Base-by-base conservation (phyloP, 2,329 filamentous ascomycete species). In the Neoarthrinium moseri region DNA sequence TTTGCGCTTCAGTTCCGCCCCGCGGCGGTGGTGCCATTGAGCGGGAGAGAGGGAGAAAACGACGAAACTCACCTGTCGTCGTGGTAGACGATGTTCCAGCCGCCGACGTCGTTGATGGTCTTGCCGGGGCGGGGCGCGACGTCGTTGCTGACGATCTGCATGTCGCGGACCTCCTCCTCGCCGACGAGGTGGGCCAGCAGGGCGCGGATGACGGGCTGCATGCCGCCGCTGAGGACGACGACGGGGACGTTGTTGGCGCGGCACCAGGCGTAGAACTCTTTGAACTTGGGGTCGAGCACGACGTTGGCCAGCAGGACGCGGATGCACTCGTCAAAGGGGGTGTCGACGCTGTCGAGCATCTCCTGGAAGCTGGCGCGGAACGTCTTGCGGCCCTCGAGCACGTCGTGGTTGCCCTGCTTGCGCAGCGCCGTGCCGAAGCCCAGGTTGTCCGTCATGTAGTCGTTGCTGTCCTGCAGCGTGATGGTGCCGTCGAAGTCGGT, bases 401-500 rank as follows among this genome's bases (percentile, higher is more conserved):
- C 87, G 56, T 88, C 87, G 52, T 80, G 69, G 71, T 95, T 96
- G 54, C 83, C 81, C 63, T 84, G 70, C 46, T 78, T 78, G 52
- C 94, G 89, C 56, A 82, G 80, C 51, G 80, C 82, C 22, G 68
- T 62, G 41, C 94, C 94, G 63, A 86, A 96, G 51, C 94, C 94
- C 50, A 96, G 79, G 69, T 89, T 94, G 73, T 97, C 94, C 47
- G 91, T 96, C 83, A 92, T 74, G 67, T 69, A 80, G 68, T 82
- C 80, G 63, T 84, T 86, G 64, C 74, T 80, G 68, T 85, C 82
- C 59, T 79, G 73, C 45, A 76, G 78, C 39, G 92, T 96, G 65
- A 96, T 92, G 44, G 91, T 97, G 61, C 94, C 94, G 70, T 99
- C 94, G 65, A 97, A 97, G 72, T 99, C 94, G 57, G 91, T 96